Percentiles rank a stretch among this genome's conserved stretches.
Evolutionary conservation across 495 filamentous ascomycete genomes (phyloP).

Genomic region (Polyplosphaeria fusca): DNA sequence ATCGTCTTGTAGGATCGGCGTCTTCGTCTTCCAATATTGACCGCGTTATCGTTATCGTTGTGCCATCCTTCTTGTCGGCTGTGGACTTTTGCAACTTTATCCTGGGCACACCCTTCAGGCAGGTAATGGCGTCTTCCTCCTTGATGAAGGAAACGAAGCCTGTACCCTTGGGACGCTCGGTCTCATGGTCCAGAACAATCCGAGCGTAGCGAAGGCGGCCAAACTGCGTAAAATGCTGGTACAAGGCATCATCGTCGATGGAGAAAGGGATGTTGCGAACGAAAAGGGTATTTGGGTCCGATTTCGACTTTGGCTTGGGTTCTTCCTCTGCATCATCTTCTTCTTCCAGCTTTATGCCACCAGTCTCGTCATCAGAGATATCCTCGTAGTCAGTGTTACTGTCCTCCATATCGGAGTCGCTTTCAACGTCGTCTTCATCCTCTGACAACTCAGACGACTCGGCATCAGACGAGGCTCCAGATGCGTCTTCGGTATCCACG

Average conservation of each 20-base stretch:
- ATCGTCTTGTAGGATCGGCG: constrained; percentile 71
- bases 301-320: constrained; percentile 40
- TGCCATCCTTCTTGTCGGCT: constrained; percentile 28
- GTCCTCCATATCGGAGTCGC: constrained; percentile 28
- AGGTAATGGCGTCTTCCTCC: constrained; percentile 64
- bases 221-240: constrained; percentile 79
- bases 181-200: constrained; percentile 79
- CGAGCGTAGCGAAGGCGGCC: constrained; percentile 82
- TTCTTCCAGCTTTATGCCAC: constrained; percentile 27
- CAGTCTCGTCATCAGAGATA: constrained; percentile 38
- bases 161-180: constrained; percentile 82
- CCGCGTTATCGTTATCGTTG: constrained; percentile 19
- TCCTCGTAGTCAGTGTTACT: constrained; percentile 43
- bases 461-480: constrained; percentile 35
- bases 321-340: constrained; percentile 33
- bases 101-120: constrained; percentile 68
- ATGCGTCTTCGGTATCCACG: constrained; percentile 34
- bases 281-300: constrained; percentile 75
- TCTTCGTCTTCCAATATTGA: constrained; percentile 82
- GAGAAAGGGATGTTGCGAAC: constrained; percentile 93
- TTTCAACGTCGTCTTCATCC: constrained; percentile 31
- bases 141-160: constrained; percentile 94
- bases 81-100: constrained; percentile 4
- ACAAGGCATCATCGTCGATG: constrained; percentile 70
- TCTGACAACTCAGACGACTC: constrained; percentile 37